Percentiles rank a stretch among this genome's conserved stretches.
These are phyloP conservation scores for Boletus vermiculosoides DNA, from an alignment of 768 basidiomycete species.

Conservation along the genomic window DNA sequence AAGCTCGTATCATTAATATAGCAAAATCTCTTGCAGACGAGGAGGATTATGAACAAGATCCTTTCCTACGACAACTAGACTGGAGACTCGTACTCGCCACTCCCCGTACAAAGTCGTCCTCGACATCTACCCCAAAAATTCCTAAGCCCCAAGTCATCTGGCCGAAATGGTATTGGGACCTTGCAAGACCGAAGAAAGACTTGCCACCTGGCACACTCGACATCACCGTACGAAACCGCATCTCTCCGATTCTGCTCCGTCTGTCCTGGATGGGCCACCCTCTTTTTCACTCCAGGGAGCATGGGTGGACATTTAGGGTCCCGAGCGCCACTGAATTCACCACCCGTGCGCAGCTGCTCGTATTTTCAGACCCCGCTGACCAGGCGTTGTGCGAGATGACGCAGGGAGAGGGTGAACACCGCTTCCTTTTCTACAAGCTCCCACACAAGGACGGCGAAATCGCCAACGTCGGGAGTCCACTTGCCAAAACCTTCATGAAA, in stretches of 20 bases:
- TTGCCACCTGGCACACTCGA: conserved; percentile 72
- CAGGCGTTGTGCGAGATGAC: conserved; percentile 49
- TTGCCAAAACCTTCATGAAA: conserved; percentile 86
- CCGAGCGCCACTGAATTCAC: conserved; percentile 44
- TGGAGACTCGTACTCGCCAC: conserved; percentile 47
- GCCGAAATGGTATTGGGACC: conserved; percentile 98
- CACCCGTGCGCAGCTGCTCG: conserved; percentile 46
- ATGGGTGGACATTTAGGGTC: conserved; percentile 92
- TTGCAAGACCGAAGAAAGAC: conserved; percentile 69
- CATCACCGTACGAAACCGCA: conserved; percentile 77
- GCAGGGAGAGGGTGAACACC: conserved; percentile 36
- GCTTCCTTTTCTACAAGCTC: conserved; percentile 80
- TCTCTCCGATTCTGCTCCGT: conserved; percentile 81
- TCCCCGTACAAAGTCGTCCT: neutral
- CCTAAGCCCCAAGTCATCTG: conserved; percentile 56
- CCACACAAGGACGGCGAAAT: conserved; percentile 95
- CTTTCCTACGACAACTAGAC: conserved; percentile 65
- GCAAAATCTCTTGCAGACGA: conserved; percentile 38
- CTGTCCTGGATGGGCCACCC: conserved; percentile 89
- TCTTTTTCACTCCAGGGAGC: conserved; percentile 77
- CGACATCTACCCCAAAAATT: conserved; percentile 15
- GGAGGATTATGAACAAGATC: conserved; percentile 36
- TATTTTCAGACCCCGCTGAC: conserved; percentile 66
- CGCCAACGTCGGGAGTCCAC: conserved; percentile 92
- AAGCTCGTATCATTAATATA: conserved; percentile 38